Evolutionary conservation across 2,329 filamentous ascomycete genomes (phyloP).

Genomic region (Hypoxylon sp.): DNA sequence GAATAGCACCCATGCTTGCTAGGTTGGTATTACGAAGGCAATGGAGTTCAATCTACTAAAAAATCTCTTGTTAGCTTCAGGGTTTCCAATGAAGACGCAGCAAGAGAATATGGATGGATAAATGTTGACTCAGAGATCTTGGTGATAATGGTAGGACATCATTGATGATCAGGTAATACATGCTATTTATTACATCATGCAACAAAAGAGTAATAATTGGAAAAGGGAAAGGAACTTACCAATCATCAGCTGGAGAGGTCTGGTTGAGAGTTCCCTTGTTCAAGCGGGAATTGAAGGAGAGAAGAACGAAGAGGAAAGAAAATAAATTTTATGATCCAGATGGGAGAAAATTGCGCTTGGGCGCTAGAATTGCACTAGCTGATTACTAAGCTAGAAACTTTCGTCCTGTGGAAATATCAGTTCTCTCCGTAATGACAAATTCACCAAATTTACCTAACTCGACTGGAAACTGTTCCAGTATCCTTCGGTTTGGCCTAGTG

Average conservation of each 20-base stretch:
- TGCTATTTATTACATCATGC: conserved; percentile 70
- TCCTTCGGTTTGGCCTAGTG: neutral
- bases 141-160: conserved; percentile 74
- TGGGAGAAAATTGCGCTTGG: conserved; percentile 10
- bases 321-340: conserved; percentile 8
- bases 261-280: neutral
- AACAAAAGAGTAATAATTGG: conserved; percentile 51
- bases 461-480: neutral
- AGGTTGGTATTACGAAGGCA: neutral
- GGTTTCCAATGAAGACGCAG: conserved; percentile 20
- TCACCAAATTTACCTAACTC: conserved; percentile 6
- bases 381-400: conserved; percentile 30
- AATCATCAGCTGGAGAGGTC: conserved; percentile 5
- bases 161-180: conserved; percentile 72
- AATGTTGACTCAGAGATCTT: conserved; percentile 76
- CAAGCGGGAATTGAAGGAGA: conserved; percentile 3
- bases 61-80: conserved; percentile 32
- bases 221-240: conserved; percentile 40
- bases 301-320: conserved; percentile 11
- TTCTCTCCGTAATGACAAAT: conserved; percentile 1
- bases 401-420: conserved; percentile 20
- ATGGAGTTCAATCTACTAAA: conserved; percentile 2
- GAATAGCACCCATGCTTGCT: conserved; percentile 55
- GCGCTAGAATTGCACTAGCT: conserved; percentile 13
- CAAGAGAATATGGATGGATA: conserved; percentile 38